Conservation (phyloP, 352 stramenopile genomes). For the Phytophthora multivora region DNA sequence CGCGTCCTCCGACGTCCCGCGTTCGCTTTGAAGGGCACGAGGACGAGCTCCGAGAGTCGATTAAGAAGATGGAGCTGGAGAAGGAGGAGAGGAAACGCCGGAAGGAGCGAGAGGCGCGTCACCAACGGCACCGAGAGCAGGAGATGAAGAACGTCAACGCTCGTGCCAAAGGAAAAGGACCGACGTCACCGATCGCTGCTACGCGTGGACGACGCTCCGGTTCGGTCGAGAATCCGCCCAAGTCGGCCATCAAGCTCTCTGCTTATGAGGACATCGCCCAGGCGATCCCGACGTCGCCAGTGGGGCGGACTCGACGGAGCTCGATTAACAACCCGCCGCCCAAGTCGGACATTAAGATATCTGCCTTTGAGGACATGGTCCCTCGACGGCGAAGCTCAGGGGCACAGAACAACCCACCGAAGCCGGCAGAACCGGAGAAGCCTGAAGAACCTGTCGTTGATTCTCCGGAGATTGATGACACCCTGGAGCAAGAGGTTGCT, state of each 20-base stretch:
- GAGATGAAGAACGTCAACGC: slow-evolving; percentile 23
- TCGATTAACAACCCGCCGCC: slow-evolving; percentile 39
- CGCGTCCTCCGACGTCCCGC: slow-evolving; percentile 37
- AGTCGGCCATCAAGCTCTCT: slow-evolving; percentile 41
- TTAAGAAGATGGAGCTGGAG: slow-evolving; percentile 15
- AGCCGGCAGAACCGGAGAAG: slow-evolving; percentile 5
- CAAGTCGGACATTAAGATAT: slow-evolving; percentile 55
- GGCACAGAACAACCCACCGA: slow-evolving; percentile 12
- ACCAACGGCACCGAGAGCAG: slow-evolving; percentile 17
- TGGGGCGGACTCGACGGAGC: slow-evolving; percentile 42
- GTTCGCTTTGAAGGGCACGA: slow-evolving; percentile 46
- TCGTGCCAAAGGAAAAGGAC: slow-evolving; percentile 10
- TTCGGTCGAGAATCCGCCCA: slow-evolving; percentile 34
- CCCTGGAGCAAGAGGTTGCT: not conserved
- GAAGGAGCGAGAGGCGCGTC: slow-evolving; percentile 20
- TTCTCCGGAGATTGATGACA: not conserved
- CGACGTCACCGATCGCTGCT: slow-evolving; percentile 23
- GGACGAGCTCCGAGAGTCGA: slow-evolving; percentile 3
- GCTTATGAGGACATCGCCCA: slow-evolving; percentile 26
- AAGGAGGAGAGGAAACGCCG: slow-evolving; percentile 23
- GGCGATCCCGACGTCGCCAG: slow-evolving; percentile 42
- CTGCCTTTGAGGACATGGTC: slow-evolving; percentile 42
- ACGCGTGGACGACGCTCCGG: slow-evolving; percentile 22
- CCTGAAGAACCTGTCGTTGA: not conserved
- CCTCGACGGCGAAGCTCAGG: slow-evolving; percentile 31